phyloP scores from a whole-genome alignment of 805 yeast species.

The Millerago galiae region DNA sequence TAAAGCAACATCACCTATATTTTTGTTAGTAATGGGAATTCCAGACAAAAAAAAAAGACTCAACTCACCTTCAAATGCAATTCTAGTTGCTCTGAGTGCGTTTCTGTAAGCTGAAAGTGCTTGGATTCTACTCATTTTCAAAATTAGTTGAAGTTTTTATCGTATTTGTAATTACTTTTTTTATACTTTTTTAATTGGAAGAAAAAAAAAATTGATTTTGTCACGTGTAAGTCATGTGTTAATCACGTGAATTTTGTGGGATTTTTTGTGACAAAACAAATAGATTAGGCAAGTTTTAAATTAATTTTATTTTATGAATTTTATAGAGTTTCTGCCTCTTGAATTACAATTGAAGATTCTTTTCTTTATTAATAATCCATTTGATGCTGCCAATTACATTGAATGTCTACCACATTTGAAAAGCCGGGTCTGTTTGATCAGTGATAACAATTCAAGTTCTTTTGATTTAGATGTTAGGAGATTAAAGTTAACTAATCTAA shows the following conservation, averaged over 20 bases:
- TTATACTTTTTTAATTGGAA: not conserved
- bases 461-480: not conserved
- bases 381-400: not conserved
- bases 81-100: conserved; percentile 58
- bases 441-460: not conserved
- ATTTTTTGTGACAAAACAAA: no score
- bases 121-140: conserved; percentile 9
- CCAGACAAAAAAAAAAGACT: no score
- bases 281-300: no score
- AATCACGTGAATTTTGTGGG: not conserved
- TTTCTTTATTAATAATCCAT: not conserved
- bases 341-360: not conserved
- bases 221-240: not conserved
- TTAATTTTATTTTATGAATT: not conserved
- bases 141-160: not conserved
- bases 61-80: conserved; percentile 44
- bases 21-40: conserved; percentile 13
- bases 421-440: not conserved
- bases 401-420: not conserved
- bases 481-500: no score
- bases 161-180: not conserved
- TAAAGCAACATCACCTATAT: conserved; percentile 32
- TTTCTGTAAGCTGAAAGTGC: conserved; percentile 54
- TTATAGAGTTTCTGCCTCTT: not conserved
- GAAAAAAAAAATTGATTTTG: not conserved